A percentile compares a stretch with the other conserved stretches of the same genome.
Evolutionary conservation across 1,284 basidiomycete genomes (phyloP).

Genomic region (Jaminaea rosea): DNA sequence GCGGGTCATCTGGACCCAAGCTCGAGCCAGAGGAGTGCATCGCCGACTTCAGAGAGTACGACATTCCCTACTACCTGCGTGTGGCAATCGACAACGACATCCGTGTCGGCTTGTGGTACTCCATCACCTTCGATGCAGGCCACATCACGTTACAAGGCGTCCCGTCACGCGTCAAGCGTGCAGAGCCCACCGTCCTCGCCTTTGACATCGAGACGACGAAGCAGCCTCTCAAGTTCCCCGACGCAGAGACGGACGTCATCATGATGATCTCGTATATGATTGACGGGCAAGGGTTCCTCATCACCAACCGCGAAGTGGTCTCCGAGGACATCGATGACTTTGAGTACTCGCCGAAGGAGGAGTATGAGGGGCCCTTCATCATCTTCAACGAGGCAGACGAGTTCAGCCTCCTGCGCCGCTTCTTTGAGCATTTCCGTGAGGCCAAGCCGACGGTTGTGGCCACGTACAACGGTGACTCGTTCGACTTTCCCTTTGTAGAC

Average conservation of each 20-base stretch:
- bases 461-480: conserved; percentile 98
- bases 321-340: conserved; percentile 97
- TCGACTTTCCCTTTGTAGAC: conserved; percentile 98
- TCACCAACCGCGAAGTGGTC: conserved; percentile 95
- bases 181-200: conserved; percentile 97
- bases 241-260: conserved; percentile 88
- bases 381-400: conserved; percentile 94
- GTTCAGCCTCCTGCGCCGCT: conserved; percentile 62
- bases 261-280: conserved; percentile 99
- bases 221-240: conserved; percentile 95
- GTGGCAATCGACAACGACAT: conserved; percentile 98
- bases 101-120: conserved; percentile 95
- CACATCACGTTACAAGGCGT: conserved; percentile 68
- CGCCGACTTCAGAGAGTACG: conserved; percentile 89
- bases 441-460: conserved; percentile 93
- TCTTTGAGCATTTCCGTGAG: conserved; percentile 88
- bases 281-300: conserved; percentile 90
- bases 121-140: conserved; percentile 68
- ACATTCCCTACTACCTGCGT: conserved; percentile 93
- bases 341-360: conserved; percentile 96
- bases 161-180: conserved; percentile 84
- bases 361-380: conserved; percentile 93
- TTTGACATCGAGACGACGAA: conserved; percentile 99
- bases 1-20: conserved; percentile 1
- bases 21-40: conserved; percentile 80